Base-by-base conservation (phyloP, 1,139 yeast genomes). In the Blastobotrys petasosporus region DNA sequence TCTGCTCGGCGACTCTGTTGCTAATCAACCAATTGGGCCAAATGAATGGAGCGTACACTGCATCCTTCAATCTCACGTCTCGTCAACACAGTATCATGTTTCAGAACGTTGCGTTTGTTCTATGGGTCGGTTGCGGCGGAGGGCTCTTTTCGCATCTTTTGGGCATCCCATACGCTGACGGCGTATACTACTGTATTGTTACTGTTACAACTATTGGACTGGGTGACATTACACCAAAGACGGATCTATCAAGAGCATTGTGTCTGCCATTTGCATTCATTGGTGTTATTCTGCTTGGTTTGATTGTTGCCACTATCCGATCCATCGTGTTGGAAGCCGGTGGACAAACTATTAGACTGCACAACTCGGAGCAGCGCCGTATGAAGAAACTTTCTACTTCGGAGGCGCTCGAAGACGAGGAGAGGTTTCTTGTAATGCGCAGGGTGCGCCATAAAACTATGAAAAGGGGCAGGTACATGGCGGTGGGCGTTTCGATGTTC, bases 181-280 rank as follows among this genome's bases (percentile, higher is more conserved):
- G 85, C 0, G 62, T 85, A 37, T 86, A 85, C 60, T 85, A 74
- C 60, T 80, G 87, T 56, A 74, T 77, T 15, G 87, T 84, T 0
- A 80, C 94, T 0, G 67, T 83, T 32, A 67, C 85, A 39, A 87
- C 96, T 0, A 75, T 87, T 37, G 96, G 96, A 0, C 69, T 82
- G 16, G 95, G 95, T 31, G 94, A 84, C 57, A 71, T 82, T 32
- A 67, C 72, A 0, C 90, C 95, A 0, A 33, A 53, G 0, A 63
- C 73, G 1, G 66, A 71, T 1, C 77, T 77, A 0, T 73, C 82
- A 0, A 75, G 77, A 56, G 81, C 80, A 0, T 65, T 84, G 52
- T 71, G 75, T 1, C 67, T 86, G 44, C 64, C 82, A 2, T 84
- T 79, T 63, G 77, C 92, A 2, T 63, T 85, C 29, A 66, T 77